phyloP scores from a whole-genome alignment of 169 alveolate species.

The Theileria orientalis region DNA sequence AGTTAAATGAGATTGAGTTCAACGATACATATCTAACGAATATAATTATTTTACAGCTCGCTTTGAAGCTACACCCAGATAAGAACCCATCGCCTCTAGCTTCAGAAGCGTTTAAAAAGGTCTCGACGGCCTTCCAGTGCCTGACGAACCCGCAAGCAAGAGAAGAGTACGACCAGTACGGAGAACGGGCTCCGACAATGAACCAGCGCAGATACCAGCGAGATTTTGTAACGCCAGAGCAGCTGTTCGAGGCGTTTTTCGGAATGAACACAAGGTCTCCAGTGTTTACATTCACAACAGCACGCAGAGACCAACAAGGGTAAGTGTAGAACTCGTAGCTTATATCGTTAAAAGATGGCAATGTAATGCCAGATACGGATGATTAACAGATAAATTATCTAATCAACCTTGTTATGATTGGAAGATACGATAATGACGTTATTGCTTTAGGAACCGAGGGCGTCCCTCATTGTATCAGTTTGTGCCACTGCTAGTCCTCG shows the following conservation, averaged over 20 bases:
- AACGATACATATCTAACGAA: neutral
- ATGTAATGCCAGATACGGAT: too few species aligned
- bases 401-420: too few species aligned
- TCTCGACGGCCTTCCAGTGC: conserved; percentile 89
- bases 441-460: too few species aligned
- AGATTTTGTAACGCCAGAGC: conserved; percentile 42
- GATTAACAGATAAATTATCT: too few species aligned
- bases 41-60: conserved; percentile 65
- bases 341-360: too few species aligned
- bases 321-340: neutral
- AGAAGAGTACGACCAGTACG: conserved; percentile 77
- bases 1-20: neutral
- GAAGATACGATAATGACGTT: too few species aligned
- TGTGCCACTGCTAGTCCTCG: neutral
- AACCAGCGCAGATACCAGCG: conserved; percentile 15
- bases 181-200: conserved; percentile 19
- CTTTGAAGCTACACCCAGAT: conserved; percentile 95
- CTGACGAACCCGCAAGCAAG: conserved; percentile 86
- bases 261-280: conserved; percentile 12
- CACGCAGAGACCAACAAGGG: neutral
- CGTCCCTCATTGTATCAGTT: neutral
- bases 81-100: conserved; percentile 92
- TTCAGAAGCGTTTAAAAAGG: conserved; percentile 93
- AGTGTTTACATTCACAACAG: conserved; percentile 23
- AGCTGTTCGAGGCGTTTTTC: conserved; percentile 50